These are phyloP conservation scores for Plasmodium cynomolgi DNA, from an alignment of 169 alveolate species.

Conservation along the genomic window DNA sequence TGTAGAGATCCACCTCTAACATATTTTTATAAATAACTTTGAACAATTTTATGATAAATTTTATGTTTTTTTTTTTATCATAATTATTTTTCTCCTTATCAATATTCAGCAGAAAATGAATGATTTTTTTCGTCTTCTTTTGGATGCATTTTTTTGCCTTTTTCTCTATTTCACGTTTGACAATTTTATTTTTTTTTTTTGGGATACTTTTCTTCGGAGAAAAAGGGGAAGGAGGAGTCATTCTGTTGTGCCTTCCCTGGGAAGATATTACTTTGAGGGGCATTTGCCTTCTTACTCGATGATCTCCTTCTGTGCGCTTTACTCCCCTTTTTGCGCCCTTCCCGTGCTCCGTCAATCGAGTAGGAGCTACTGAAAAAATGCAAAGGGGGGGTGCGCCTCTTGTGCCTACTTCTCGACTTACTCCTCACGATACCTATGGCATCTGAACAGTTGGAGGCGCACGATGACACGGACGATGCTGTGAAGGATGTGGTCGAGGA, in stretches of 20 bases:
- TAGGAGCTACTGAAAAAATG: not conserved
- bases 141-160: conserved; percentile 12
- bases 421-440: not conserved
- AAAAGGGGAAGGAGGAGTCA: not conserved
- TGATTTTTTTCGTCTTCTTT: conserved; percentile 17
- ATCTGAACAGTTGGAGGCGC: not conserved
- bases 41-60: conserved; percentile 46
- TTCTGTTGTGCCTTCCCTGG: not conserved
- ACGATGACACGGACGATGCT: conserved; percentile 28
- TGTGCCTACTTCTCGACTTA: not conserved
- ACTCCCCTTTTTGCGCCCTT: not conserved
- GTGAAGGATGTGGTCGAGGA: conserved; percentile 2
- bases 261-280: not conserved
- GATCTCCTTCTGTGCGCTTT: not conserved
- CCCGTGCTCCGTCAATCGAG: not conserved
- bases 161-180: not conserved
- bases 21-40: conserved; percentile 54
- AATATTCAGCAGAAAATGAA: conserved; percentile 8
- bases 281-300: not conserved
- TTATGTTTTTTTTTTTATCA: conserved; percentile 39
- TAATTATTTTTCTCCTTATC: conserved; percentile 19
- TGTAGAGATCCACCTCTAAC: conserved; percentile 51
- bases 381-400: not conserved
- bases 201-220: not conserved
- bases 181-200: conserved; percentile 8